Base-by-base conservation (phyloP, 1,284 basidiomycete species). In the Irpex rosettiformis region DNA sequence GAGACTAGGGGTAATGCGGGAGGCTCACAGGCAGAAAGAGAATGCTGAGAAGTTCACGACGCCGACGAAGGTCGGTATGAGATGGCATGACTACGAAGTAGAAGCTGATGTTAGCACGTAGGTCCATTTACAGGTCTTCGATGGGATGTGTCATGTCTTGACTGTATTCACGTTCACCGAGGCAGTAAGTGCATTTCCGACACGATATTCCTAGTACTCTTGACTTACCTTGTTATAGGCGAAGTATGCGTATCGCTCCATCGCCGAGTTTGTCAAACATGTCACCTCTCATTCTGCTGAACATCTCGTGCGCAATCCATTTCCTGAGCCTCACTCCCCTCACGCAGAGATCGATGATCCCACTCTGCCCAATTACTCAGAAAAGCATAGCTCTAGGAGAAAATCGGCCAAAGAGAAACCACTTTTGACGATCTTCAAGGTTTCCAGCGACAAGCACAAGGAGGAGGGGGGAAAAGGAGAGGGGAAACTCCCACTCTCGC, bases 71-170 rank as follows among this genome's bases (percentile, higher is more conserved):
- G 89, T 79, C 56, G 18, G 64, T 60, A 25, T 7, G 7, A 18
- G 13, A 18, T 13, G 42, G 4, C 18, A 21, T 18, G 21, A n/a
- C 37, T 21, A 27, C 24, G 37, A 22, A 25, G 10, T 45, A 28
- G 6, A 13, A 7, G 13, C 6, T 16, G 22, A 40, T 25, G 8
- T 45, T 55, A 1, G 51, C 24, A 25, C 10, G 2, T 45, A 83
- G 80, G 83, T 94, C 52, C 92, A 94, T 70, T 75, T 95, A 0
- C 93, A 95, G 70, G 77, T 84, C 0, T 84, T 77, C 59, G 84
- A 86, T 65, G 84, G 81, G 52, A 85, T 86, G 83, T 85, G 83
- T 59, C 84, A 86, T 69, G 85, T 86, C 53, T 72, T 88, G 58
- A 88, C 88, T 0, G 82, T 90, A 3, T 89, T 90, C 70, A 87